Percentiles rank a stretch among this genome's conserved stretches.
These are phyloP conservation scores for Fraxinus americana DNA, from an alignment of 257 asterid genomes.

Conservation along the genomic window DNA sequence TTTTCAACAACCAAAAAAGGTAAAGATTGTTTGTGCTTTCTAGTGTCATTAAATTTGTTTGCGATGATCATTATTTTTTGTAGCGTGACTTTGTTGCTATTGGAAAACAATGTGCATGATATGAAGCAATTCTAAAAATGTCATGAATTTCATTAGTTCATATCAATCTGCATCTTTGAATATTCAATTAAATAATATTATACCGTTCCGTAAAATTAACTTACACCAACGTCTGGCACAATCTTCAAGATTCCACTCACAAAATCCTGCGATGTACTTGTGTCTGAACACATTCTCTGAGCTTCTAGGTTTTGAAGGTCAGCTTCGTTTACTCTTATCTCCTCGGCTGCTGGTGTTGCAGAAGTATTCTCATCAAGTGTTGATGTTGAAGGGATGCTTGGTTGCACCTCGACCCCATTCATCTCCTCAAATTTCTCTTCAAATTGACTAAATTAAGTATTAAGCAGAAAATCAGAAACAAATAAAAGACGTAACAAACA, in stretches of 20 bases:
- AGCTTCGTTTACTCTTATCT: slow-evolving; percentile 47
- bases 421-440: slow-evolving; percentile 79
- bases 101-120: neutral
- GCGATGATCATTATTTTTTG: neutral
- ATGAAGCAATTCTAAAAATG: neutral
- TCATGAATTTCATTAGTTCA: neutral
- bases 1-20: neutral
- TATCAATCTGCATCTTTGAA: slow-evolving; percentile 5
- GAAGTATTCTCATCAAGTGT: slow-evolving; percentile 45
- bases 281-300: slow-evolving; percentile 51
- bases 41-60: neutral
- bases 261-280: slow-evolving; percentile 71
- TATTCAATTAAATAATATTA: neutral
- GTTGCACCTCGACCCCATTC: slow-evolving; percentile 50
- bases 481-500: slow-evolving; percentile 16
- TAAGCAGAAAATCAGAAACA: neutral
- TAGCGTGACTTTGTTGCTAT: slow-evolving; percentile 4
- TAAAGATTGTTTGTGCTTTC: neutral
- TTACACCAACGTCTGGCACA: slow-evolving; percentile 86
- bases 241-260: slow-evolving; percentile 80
- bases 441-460: slow-evolving; percentile 51
- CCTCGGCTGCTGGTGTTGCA: slow-evolving; percentile 38
- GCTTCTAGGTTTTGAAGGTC: slow-evolving; percentile 45
- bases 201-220: slow-evolving; percentile 24
- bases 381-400: slow-evolving; percentile 58